Evolutionary conservation across 2,329 filamentous ascomycete species (phyloP).

Genomic region (Raffaelea arxii): DNA sequence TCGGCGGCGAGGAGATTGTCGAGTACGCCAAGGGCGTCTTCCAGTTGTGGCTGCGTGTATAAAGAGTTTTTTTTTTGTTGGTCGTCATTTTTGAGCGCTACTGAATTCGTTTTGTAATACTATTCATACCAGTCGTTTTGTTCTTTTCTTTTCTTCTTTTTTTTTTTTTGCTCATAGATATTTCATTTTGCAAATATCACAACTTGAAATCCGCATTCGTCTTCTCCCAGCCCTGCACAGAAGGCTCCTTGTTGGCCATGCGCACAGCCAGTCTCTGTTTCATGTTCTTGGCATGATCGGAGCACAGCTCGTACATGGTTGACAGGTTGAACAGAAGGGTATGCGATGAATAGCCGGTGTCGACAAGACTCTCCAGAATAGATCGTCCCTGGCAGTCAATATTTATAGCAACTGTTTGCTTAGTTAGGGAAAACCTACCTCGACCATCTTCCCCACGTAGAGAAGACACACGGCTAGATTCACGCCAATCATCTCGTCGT

Average conservation of each 20-base stretch:
- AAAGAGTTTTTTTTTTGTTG: conserved; percentile 12
- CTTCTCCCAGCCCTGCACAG: conserved; percentile 57
- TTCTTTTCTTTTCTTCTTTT: neutral
- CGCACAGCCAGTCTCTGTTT: conserved; percentile 65
- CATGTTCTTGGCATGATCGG: conserved; percentile 59
- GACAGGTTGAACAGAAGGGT: conserved; percentile 81
- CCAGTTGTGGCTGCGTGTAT: conserved; percentile 69
- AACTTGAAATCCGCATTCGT: conserved; percentile 69
- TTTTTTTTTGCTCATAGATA: neutral
- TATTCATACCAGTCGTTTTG: too few relatives aligned
- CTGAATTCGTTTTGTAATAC: neutral
- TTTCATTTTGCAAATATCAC: conserved; percentile 21
- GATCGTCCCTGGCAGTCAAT: conserved; percentile 45
- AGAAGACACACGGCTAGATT: conserved; percentile 79
- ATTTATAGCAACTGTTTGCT: neutral
- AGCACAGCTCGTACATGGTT: conserved; percentile 87
- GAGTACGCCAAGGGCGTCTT: conserved; percentile 87
- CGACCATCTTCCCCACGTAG: conserved; percentile 67
- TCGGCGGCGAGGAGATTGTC: conserved; percentile 90
- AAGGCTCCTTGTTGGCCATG: conserved; percentile 50
- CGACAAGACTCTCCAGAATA: conserved; percentile 57
- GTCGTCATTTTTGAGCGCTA: neutral
- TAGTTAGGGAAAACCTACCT: conserved; percentile 36
- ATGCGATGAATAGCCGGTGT: conserved; percentile 57
- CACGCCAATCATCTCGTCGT: conserved; percentile 63